Conservation (phyloP, 257 asterid genomes). For the Knoxia roxburghii region DNA sequence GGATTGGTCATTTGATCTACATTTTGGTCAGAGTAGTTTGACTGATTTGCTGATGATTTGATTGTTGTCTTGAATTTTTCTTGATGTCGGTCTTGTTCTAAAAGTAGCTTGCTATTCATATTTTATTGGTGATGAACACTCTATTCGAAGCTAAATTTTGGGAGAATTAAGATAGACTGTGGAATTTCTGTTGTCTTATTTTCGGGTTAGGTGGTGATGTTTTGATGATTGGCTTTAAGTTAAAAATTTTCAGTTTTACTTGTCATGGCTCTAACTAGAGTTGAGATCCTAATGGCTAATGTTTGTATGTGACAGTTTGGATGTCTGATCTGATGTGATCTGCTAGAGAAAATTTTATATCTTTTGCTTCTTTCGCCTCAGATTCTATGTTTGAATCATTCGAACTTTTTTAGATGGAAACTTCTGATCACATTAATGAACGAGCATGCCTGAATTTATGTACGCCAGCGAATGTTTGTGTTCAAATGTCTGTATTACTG, state of each 20-base stretch:
- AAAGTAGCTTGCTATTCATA: neutral
- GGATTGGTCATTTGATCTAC: conserved; percentile 19
- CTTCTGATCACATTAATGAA: neutral
- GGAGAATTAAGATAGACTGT: neutral
- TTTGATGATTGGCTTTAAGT: conserved; percentile 4
- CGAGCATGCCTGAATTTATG: neutral
- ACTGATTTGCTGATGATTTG: conserved; percentile 7
- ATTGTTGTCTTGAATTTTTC: conserved; percentile 4
- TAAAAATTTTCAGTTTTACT: neutral
- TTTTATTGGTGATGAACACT: neutral
- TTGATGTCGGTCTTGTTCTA: neutral
- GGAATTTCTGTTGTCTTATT: too few species aligned
- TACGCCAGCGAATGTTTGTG: neutral
- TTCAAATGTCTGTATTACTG: neutral
- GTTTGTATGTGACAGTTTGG: neutral
- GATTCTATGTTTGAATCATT: neutral
- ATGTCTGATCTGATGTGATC: neutral
- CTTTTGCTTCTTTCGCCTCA: neutral
- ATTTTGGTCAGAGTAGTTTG: conserved; percentile 12
- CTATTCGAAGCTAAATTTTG: neutral
- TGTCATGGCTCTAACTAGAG: neutral
- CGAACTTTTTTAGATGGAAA: too few species aligned
- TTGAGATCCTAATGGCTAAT: neutral
- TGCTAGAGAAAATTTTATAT: too few species aligned
- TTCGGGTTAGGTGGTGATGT: neutral